Conservation (phyloP, 2,329 filamentous ascomycete species). For the Colletotrichum lupini region DNA sequence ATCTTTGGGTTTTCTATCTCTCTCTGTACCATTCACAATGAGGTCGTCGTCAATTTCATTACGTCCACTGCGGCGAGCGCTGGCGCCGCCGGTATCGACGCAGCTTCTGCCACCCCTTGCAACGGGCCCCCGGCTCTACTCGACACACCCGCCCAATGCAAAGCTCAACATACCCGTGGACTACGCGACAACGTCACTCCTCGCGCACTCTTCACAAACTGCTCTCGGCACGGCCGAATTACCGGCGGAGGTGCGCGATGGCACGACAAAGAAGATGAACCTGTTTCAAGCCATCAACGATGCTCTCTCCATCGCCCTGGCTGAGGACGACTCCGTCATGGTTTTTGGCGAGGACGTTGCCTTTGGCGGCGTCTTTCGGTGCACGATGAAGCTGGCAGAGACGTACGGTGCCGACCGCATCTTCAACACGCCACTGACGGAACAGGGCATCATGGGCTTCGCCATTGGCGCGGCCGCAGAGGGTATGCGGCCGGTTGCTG, state of each 20-base stretch:
- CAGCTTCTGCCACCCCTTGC: constrained; percentile 14
- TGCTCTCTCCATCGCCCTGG: constrained; percentile 83
- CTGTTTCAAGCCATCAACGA: constrained; percentile 95
- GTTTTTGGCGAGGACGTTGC: constrained; percentile 97
- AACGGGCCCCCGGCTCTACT: constrained; percentile 52
- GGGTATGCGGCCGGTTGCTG: constrained; percentile 91
- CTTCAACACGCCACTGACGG: constrained; percentile 94
- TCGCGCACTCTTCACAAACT: constrained; percentile 81
- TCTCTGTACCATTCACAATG: constrained; percentile 14
- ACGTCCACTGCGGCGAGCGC: constrained; percentile 31
- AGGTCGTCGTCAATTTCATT: constrained; percentile 24
- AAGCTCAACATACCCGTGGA: constrained; percentile 87
- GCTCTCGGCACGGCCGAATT: constrained; percentile 80
- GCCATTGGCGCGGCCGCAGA: constrained; percentile 90
- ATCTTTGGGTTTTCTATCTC: background rate
- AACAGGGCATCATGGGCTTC: constrained; percentile 95
- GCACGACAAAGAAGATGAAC: constrained; percentile 87
- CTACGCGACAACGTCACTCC: constrained; percentile 83
- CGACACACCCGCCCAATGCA: constrained; percentile 68
- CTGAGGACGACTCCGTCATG: constrained; percentile 85
- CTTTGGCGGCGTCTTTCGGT: constrained; percentile 96
- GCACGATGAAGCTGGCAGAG: constrained; percentile 89
- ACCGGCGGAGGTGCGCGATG: constrained; percentile 70
- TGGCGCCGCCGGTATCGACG: constrained; percentile 24
- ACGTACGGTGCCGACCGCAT: constrained; percentile 90